A percentile compares a stretch with the other conserved stretches of the same genome.
These are phyloP conservation scores for Dictyostelium citrinum DNA, from an alignment of 78 protist genomes.

Conservation along the genomic window DNA sequence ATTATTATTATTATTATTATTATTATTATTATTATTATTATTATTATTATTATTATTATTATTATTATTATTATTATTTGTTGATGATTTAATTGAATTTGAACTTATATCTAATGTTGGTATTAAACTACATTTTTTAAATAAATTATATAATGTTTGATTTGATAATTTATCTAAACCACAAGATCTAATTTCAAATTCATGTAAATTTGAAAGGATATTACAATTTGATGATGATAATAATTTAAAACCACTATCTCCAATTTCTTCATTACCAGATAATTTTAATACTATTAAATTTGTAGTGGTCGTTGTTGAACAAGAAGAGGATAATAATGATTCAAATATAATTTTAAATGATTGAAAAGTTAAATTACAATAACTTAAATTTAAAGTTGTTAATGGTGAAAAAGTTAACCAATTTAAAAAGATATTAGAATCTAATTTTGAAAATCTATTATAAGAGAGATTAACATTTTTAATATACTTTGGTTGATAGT, in stretches of 20 bases:
- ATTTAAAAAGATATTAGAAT: background rate
- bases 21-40: background rate
- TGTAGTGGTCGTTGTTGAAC: background rate
- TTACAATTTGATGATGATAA: background rate
- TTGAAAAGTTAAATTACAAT: background rate
- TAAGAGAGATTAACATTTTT: background rate
- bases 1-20: background rate
- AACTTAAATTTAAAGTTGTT: background rate
- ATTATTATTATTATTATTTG: background rate
- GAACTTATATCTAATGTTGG: background rate
- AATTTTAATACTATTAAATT: background rate
- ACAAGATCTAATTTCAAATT: background rate
- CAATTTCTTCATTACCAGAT: background rate
- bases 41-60: background rate
- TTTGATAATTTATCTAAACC: background rate
- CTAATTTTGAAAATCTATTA: background rate
- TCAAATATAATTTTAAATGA: background rate
- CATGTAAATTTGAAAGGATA: background rate
- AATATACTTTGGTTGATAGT: background rate
- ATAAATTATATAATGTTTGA: background rate
- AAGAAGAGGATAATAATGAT: background rate
- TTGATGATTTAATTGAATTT: background rate
- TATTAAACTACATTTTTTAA: background rate
- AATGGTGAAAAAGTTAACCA: background rate
- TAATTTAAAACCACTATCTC: background rate